Base-by-base conservation (phyloP, 495 filamentous ascomycete genomes). In the Endocarpon pusillum region DNA sequence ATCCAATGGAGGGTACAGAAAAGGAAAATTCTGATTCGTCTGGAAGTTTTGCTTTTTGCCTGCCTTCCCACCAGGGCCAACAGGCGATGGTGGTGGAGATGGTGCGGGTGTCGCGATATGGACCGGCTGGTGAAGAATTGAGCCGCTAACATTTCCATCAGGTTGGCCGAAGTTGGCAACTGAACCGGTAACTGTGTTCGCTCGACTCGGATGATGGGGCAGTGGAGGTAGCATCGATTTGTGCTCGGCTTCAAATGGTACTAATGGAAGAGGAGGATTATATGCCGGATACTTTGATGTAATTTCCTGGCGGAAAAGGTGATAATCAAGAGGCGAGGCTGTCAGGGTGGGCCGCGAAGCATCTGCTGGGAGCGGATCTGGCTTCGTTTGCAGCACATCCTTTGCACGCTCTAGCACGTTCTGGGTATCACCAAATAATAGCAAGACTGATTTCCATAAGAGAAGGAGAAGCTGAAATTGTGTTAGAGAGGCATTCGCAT, bases 11-110 rank as follows among this genome's bases (percentile, higher is more conserved):
- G 89, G 91, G 45, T 96, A 97, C 58, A 97, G 73, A 44, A 97
- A 94, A 0, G 89, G 89, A 42, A 97, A 97, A 44, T 93, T 86
- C 42, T 97, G 89, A 48, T 97, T 97, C 0, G 89, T 97, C 52
- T 97, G 89, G 49, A 96, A 97, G 38, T 96, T 97, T 42, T 96
- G 91, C 47, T 97, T 97, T 59, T 97, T 97, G 11, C 78, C 84
- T 28, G 78, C 81, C 52, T 97, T 97, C 3, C 84, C 85, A 23
- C 85, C 84, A 3, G 80, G 75, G 0, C 73, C 75, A 2, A 76
- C 80, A 3, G 89, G 91, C 4, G 85, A 92, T 8, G 89, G 89
- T 1, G 89, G 89, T 17, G 89, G 89, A 3, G 91, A 96, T n/a
- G 91, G 89, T 0, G 84, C 87, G 0, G 89, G 89, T 3, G 89